Evolutionary conservation across 208 protist species (phyloP), one percentile per base, ranked within the genome.

Genomic region (Acanthamoeba royreba): DNA sequence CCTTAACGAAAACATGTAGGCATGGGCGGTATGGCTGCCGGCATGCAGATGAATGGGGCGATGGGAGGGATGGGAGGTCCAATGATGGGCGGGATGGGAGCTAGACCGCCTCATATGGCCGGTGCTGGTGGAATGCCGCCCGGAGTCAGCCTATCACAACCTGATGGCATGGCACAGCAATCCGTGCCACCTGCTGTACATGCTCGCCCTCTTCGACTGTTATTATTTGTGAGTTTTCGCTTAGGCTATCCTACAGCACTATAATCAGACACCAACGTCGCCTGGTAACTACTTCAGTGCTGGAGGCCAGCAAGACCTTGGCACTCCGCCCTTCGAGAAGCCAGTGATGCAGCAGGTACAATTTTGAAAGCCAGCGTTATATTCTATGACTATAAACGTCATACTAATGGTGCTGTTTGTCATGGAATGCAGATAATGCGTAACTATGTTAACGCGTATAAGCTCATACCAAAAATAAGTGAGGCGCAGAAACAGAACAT

Each of bases 381-480:
- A n/a, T n/a, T n/a, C n/a, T n/a, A n/a, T n/a, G n/a, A n/a, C n/a
- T n/a, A n/a, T n/a, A n/a, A n/a, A n/a, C n/a, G n/a, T n/a, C n/a
- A n/a, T n/a, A n/a, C n/a, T n/a, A n/a, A n/a, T n/a, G 49, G 19
- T 19, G 49, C n/a, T n/a, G n/a, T n/a, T n/a, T n/a, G n/a, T n/a
- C n/a, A n/a, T n/a, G n/a, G n/a, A n/a, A n/a, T n/a, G 38, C 69
- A 81, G 69, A 81, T 81, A 19, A 81, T 81, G 69, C 69, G 69
- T 42, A 81, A 81, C 69, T 81, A 81, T 4, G 69, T 47, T 13
- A 81, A 81, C 69, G 69, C 69, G 69, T 81, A 81, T 42, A 81
- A 81, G 69, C 69, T 81, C 40, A 81, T 81, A 35, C 69, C 69
- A 7, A 81, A 81, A 42, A 81, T 81, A 35, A 81, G n/a, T 42